Conservation (phyloP, 2,329 filamentous ascomycete genomes). For the Epichloe baconii region DNA sequence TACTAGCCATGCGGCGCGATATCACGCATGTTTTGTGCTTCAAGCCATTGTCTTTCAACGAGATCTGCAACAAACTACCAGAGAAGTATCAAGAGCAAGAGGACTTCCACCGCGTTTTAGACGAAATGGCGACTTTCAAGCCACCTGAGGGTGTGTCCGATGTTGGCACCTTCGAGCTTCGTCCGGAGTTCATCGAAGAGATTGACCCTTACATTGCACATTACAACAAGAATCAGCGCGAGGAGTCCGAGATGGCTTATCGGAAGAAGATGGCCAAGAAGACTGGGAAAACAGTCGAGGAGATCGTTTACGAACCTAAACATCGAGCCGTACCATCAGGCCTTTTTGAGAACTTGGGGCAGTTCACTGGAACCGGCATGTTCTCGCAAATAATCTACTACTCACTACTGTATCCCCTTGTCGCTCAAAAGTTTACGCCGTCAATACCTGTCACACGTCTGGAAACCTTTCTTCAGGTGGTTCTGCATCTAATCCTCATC, state of each 20-base stretch:
- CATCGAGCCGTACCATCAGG: constrained; percentile 64
- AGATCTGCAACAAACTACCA: constrained; percentile 72
- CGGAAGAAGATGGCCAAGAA: constrained; percentile 78
- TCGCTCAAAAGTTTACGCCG: constrained; percentile 54
- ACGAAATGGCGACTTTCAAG: constrained; percentile 80
- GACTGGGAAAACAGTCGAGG: constrained; percentile 64
- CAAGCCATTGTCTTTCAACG: constrained; percentile 88
- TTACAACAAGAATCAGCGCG: constrained; percentile 92
- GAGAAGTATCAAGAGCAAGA: constrained; percentile 85
- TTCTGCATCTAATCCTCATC: constrained; percentile 75
- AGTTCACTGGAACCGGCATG: constrained; percentile 69
- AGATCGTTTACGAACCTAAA: constrained; percentile 85
- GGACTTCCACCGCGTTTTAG: constrained; percentile 71
- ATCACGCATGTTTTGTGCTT: constrained; percentile 92
- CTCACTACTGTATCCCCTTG: constrained; percentile 67
- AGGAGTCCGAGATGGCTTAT: constrained; percentile 86
- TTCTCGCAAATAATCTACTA: constrained; percentile 89
- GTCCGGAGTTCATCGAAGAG: constrained; percentile 70
- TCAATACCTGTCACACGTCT: constrained; percentile 69
- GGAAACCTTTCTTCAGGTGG: constrained; percentile 83
- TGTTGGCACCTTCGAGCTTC: constrained; percentile 86
- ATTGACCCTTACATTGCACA: constrained; percentile 94
- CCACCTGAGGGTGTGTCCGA: constrained; percentile 84
- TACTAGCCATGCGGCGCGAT: constrained; percentile 69
- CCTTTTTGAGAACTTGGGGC: constrained; percentile 61